A percentile compares a stretch with the other conserved stretches of the same genome.
Conservation (phyloP, 2,329 filamentous ascomycete genomes). For the Simplicillium aogashimaense region DNA sequence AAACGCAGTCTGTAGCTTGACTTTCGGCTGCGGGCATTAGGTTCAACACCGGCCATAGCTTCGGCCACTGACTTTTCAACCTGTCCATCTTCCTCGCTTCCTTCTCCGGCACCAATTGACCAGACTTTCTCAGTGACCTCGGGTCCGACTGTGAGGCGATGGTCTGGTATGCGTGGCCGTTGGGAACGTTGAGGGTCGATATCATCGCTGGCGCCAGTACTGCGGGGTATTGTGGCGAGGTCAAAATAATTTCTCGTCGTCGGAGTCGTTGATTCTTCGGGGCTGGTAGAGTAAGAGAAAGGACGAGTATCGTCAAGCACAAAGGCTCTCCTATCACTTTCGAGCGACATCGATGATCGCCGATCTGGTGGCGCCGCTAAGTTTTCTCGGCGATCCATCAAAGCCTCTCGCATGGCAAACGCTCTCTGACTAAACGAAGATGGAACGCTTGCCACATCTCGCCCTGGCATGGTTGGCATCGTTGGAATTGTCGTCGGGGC, state of each 20-base stretch:
- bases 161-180: conserved; percentile 28
- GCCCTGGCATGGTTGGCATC: conserved; percentile 11
- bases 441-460: conserved; percentile 19
- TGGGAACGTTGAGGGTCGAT: conserved; percentile 17
- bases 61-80: conserved; percentile 58
- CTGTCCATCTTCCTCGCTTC: conserved; percentile 40
- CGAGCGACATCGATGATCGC: conserved; percentile 22
- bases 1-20: conserved; percentile 57
- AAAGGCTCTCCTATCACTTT: conserved; percentile 18
- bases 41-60: conserved; percentile 50
- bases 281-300: conserved; percentile 11
- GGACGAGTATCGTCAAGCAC: conserved; percentile 9
- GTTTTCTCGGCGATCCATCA: conserved; percentile 22
- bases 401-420: conserved; percentile 23
- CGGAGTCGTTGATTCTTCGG: conserved; percentile 15
- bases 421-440: conserved; percentile 20
- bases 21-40: conserved; percentile 55
- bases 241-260: conserved; percentile 12
- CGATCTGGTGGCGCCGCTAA: conserved; percentile 17
- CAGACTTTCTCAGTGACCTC: conserved; percentile 56
- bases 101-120: conserved; percentile 48
- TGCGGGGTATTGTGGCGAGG: conserved; percentile 2
- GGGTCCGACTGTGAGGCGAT: conserved; percentile 30
- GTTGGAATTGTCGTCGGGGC: conserved; percentile 17
- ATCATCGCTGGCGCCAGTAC: conserved; percentile 4